Evolutionary conservation across 2,329 filamentous ascomycete genomes (phyloP).

Genomic region (Sphaerulina populicola): DNA sequence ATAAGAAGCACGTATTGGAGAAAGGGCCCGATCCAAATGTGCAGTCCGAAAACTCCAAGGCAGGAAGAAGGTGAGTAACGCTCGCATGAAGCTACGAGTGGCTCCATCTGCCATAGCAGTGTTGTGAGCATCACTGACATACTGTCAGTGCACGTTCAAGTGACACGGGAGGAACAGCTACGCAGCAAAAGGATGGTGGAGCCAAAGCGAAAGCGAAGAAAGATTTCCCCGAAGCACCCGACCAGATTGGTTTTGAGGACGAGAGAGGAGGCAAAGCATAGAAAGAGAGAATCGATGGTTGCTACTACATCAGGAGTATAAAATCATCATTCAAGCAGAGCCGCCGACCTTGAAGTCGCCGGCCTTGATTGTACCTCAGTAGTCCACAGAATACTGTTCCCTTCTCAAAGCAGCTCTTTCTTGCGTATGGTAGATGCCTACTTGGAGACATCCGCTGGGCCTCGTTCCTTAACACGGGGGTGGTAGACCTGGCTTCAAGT

Average conservation of each 20-base stretch:
- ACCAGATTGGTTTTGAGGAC: conserved; percentile 44
- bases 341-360: not conserved
- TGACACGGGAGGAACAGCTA: conserved; percentile 37
- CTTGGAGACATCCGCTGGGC: no score
- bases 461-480: no score
- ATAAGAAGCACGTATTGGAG: conserved; percentile 23
- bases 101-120: not conserved
- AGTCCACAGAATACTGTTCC: no score
- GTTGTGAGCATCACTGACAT: not conserved
- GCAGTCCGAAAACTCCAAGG: conserved; percentile 16
- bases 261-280: conserved; percentile 42
- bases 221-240: conserved; percentile 43
- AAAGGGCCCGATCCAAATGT: conserved; percentile 24
- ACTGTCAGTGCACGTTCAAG: conserved; percentile 26
- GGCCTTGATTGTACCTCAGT: no score
- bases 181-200: conserved; percentile 30
- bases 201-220: conserved; percentile 37
- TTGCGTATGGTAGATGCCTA: no score
- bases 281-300: not conserved
- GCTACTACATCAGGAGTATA: not conserved
- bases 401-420: no score
- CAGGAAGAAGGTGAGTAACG: conserved; percentile 20
- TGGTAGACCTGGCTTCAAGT: no score
- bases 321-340: not conserved
- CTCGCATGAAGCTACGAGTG: no score